Evolutionary conservation across 306 rosid species (phyloP), one percentile per base, ranked within the genome.

Genomic region (Comarum palustre): DNA sequence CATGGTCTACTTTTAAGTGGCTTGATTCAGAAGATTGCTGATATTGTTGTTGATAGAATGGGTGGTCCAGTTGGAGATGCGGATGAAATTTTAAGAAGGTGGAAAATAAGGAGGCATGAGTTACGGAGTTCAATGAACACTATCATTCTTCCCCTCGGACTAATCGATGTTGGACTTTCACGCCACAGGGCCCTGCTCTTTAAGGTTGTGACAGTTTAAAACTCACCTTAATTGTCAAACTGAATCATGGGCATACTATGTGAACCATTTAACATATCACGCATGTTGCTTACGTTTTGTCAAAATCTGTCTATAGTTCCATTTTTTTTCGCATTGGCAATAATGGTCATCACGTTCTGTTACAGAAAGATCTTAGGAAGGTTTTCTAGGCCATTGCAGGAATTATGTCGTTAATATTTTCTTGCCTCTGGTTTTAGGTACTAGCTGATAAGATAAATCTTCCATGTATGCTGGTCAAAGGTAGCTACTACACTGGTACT

Each of bases 401-500:
- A 29, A 60, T 63, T 79, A 69, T 73, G 41, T 70, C 50, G 61
- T 69, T 79, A 70, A 69, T 79, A 76, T 66, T 34, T 66, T 80
- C 41, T 69, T 77, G 41, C 66, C 72, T 76, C 76, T 78, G 84
- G 77, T 77, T 78, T 82, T 85, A 95, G 99, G 96, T 95, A 68
- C 96, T 95, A 71, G 96, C 97, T 76, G 99, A 95, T 82, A 87
- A 84, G 83, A 90, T 95, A 61, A 90, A 87, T 79, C 86, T 95
- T 87, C 99, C 97, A 57, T 91, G 99, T 76, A 91, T 83, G 91
- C 92, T 91, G 81, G 96, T 92, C 68, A 95, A 95, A 88, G 99
- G 97, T 82, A 95, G 97, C 89, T 90, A 88, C 86, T 95, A 95
- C 90, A 95, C 97, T 70, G 99, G 99, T 79, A 86, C 96, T 46